phyloP scores from a whole-genome alignment of 139 green algal species.

The Chlorella sorokiniana region DNA sequence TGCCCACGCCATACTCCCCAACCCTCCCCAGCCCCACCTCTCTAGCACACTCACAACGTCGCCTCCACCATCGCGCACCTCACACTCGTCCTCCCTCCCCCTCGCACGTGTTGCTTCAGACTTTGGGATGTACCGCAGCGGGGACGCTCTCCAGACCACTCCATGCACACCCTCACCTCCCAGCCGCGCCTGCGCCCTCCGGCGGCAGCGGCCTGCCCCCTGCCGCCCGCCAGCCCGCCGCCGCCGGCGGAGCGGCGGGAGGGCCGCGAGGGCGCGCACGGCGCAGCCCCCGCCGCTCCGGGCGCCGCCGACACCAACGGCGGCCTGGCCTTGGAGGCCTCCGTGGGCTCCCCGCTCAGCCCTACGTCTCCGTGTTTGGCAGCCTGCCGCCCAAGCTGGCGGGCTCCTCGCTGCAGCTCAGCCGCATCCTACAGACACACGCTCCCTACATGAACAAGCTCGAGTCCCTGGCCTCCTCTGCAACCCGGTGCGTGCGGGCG shows the following conservation, averaged over 20 bases:
- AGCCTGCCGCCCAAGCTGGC: neutral
- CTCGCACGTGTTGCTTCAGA: neutral
- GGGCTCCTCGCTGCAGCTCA: neutral
- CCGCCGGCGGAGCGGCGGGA: neutral
- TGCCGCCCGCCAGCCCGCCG: neutral
- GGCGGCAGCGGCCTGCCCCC: neutral
- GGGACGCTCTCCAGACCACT: neutral
- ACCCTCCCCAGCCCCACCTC: too few relatives aligned
- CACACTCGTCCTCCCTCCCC: neutral
- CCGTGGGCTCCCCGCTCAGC: neutral
- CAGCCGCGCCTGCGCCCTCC: neutral
- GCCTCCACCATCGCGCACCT: neutral
- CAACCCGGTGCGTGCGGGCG: constrained; percentile 59
- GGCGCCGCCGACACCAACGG: neutral
- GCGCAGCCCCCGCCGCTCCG: neutral
- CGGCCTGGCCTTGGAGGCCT: neutral
- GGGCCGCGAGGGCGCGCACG: neutral
- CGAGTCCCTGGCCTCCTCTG: constrained; percentile 82
- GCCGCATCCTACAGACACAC: constrained; percentile 16
- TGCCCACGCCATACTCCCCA: too few relatives aligned
- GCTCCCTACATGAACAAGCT: constrained; percentile 43
- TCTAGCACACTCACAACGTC: too few relatives aligned
- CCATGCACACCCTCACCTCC: constrained; percentile 19
- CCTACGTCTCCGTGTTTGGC: constrained; percentile 12
- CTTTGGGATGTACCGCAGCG: neutral